Evolutionary conservation across 2,329 filamentous ascomycete species (phyloP), one percentile per base, ranked within the genome.

Genomic region (Endoconidiophora polonica): DNA sequence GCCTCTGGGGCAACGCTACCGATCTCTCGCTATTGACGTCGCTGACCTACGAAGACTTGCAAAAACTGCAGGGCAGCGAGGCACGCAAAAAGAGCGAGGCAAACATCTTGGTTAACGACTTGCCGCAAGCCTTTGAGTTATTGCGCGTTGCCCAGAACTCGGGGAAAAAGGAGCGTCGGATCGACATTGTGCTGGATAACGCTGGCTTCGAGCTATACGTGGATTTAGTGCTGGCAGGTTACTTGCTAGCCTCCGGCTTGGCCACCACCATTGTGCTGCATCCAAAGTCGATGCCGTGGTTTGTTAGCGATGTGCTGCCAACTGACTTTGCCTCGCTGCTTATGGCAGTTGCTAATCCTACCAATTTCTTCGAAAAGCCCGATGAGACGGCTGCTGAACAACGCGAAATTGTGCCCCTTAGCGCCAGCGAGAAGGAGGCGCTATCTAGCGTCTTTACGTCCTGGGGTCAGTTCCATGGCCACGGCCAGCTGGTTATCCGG

Each of bases 191-290:
- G 2, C 81, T 98, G 4, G 91, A 98, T 64, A 98, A 98, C 58
- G 86, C 91, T 18, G 91, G 91, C 4, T 98, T 98, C 61, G 91
- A 98, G 69, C 75, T 98, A 10, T 98, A 87, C 61, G 91, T 96
- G 56, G 91, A 98, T 61, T 73, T 98, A 7, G 80, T 96, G 52
- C 74, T 98, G 2, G 88, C 86, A 0, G 90, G 88, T 1, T 98
- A 94, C 62, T 72, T 98, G 12, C 72, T 98, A 5, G 80, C 86
- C 0, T 73, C 86, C 0, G 85, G 83, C 0, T 76, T 98, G 4
- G 91, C 91, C 0, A 95, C 88, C 0, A 78, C 79, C 22, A 73
- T 98, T 12, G 79, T 96, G 18, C 74, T 98, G 7, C 88, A 94
- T 60, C 88, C 91, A 47, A 98, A 98, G 68, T 81, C 79, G 20